phyloP scores from a whole-genome alignment of 345 rosid genomes.

The Microcos paniculata region DNA sequence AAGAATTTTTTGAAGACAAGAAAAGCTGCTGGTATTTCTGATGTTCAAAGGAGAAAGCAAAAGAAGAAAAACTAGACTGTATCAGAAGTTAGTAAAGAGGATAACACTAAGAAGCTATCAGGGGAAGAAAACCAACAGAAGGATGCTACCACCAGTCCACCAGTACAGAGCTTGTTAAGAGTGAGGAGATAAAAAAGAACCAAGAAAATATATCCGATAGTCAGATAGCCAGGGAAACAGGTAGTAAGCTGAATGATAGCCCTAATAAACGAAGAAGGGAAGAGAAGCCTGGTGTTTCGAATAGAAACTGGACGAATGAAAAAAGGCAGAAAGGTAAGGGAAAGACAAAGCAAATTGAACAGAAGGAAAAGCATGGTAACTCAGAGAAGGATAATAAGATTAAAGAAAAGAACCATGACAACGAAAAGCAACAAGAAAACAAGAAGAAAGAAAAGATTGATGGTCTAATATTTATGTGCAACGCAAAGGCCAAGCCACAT shows the following conservation, averaged over 20 bases:
- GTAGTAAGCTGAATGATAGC: slow-evolving; percentile 17
- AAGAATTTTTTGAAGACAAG: slow-evolving; percentile 27
- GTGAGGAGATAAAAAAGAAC: slow-evolving; percentile 20
- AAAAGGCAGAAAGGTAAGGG: neutral
- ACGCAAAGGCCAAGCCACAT: slow-evolving; percentile 81
- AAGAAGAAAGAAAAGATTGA: slow-evolving; percentile 53
- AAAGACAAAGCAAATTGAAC: neutral
- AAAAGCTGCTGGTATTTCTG: slow-evolving; percentile 23
- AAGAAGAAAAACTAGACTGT: slow-evolving; percentile 24
- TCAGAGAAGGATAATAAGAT: slow-evolving; percentile 15
- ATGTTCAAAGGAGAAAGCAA: slow-evolving; percentile 17
- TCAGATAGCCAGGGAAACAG: slow-evolving; percentile 21
- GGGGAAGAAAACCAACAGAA: slow-evolving; percentile 26
- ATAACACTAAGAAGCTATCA: slow-evolving; percentile 19
- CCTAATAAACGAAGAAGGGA: slow-evolving; percentile 24
- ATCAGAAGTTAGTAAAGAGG: slow-evolving; percentile 17
- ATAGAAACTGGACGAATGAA: slow-evolving; percentile 17
- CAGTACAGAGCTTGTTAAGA: slow-evolving; percentile 8
- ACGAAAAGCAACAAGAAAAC: slow-evolving; percentile 16
- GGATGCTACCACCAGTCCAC: slow-evolving; percentile 10
- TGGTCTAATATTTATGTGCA: slow-evolving; percentile 97
- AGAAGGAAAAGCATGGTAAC: slow-evolving; percentile 2
- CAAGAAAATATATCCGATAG: slow-evolving; percentile 18
- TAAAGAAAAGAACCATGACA: slow-evolving; percentile 21
- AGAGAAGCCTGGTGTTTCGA: slow-evolving; percentile 13